phyloP scores from a whole-genome alignment of 1,284 basidiomycete genomes.

The Volvariella volvacea region DNA sequence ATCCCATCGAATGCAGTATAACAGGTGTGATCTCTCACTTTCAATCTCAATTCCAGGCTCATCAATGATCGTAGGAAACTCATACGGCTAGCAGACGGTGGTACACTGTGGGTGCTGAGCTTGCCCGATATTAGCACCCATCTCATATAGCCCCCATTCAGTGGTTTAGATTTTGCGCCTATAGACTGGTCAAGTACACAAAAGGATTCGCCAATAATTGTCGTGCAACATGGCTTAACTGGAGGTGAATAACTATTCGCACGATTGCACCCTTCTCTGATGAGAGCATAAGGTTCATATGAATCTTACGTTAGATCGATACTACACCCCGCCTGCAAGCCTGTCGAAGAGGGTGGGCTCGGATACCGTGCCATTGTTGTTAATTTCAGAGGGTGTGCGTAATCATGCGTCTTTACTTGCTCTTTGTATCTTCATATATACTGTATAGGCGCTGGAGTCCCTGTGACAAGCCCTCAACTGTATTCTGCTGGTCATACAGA shows the following conservation, averaged over 20 bases:
- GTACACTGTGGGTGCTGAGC: conserved; percentile 33
- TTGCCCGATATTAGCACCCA: conserved; percentile 1
- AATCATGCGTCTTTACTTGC: conserved; percentile 6
- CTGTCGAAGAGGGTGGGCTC: conserved; percentile 69
- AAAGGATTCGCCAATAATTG: conserved; percentile 72
- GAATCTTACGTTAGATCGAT: conserved; percentile 86
- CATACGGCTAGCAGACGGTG: conserved; percentile 35
- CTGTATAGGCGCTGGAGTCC: conserved; percentile 71
- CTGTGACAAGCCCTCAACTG: conserved; percentile 73
- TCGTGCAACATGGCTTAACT: conserved; percentile 83
- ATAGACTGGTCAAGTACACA: conserved; percentile 43
- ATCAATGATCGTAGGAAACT: conserved; percentile 23
- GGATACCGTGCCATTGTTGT: conserved; percentile 86
- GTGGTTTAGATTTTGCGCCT: conserved; percentile 71
- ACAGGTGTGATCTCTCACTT: conserved; percentile 38
- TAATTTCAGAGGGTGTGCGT: conserved; percentile 85
- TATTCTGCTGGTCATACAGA: conserved; percentile 87
- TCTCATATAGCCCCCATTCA: conserved; percentile 19
- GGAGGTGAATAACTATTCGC: conserved; percentile 51
- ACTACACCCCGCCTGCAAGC: conserved; percentile 62
- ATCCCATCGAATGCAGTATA: conserved; percentile 65
- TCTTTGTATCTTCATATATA: conserved; percentile 8
- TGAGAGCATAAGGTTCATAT: conserved; percentile 56
- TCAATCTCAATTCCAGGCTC: conserved; percentile 4
- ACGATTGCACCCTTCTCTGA: conserved; percentile 1